phyloP scores from a whole-genome alignment of 2,329 filamentous ascomycete genomes.

The Phialophora verrucosa region DNA sequence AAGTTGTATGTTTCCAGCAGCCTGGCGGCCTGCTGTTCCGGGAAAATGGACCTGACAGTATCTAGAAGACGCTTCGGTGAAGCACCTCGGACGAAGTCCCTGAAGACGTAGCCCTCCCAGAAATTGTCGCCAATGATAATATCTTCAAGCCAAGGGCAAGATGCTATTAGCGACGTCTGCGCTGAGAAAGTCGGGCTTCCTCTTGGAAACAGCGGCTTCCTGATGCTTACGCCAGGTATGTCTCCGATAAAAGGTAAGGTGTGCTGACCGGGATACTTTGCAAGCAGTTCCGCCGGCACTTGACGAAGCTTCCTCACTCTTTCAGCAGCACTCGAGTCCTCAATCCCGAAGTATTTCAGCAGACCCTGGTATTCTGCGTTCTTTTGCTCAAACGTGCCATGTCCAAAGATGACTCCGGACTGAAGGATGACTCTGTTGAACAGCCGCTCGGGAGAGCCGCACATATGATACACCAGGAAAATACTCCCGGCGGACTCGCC shows the following conservation, averaged over 20 bases:
- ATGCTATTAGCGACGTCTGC: slow-evolving; percentile 36
- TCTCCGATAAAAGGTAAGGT: slow-evolving; percentile 19
- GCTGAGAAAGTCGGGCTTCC: slow-evolving; percentile 21
- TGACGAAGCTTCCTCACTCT: slow-evolving; percentile 48
- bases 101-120: slow-evolving; percentile 36
- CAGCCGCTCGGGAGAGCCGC: slow-evolving; percentile 17
- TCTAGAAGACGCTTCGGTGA: slow-evolving; percentile 50
- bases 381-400: slow-evolving; percentile 43
- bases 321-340: slow-evolving; percentile 19
- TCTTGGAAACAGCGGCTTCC: slow-evolving; percentile 24
- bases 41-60: slow-evolving; percentile 38
- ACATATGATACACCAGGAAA: slow-evolving; percentile 29
- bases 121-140: slow-evolving; percentile 38
- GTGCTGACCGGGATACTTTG: slow-evolving; percentile 21
- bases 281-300: slow-evolving; percentile 17
- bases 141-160: slow-evolving; percentile 38
- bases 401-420: slow-evolving; percentile 18
- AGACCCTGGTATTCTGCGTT: slow-evolving; percentile 53
- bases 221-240: slow-evolving; percentile 11
- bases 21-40: neutral
- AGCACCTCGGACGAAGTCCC: slow-evolving; percentile 39
- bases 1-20: slow-evolving; percentile 27
- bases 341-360: slow-evolving; percentile 22
- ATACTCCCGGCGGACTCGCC: slow-evolving; percentile 56
- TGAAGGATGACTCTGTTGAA: slow-evolving; percentile 27